A percentile compares a stretch with the other conserved stretches of the same genome.
Conservation (phyloP, 1,139 yeast genomes). For the Blastobotrys petasosporus region DNA sequence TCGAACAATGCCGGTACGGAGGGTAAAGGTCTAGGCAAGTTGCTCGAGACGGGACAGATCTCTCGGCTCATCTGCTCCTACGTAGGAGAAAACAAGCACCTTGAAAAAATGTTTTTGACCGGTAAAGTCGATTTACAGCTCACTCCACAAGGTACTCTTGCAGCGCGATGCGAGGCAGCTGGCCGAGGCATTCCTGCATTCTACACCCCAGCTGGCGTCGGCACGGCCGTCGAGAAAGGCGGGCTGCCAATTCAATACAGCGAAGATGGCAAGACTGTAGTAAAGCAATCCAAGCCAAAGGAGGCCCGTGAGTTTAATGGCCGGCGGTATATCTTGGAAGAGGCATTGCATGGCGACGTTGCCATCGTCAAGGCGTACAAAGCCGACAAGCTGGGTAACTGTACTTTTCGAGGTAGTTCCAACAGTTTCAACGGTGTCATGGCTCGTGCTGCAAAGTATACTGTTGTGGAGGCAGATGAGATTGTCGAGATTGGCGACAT, state of each 20-base stretch:
- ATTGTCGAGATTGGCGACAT: constrained; percentile 41
- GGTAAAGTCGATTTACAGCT: constrained; percentile 44
- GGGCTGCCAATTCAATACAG: constrained; percentile 41
- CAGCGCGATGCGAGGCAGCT: constrained; percentile 45
- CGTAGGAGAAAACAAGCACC: constrained; percentile 43
- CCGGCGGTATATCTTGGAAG: constrained; percentile 37
- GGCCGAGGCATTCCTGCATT: constrained; percentile 48
- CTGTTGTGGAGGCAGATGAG: constrained; percentile 42
- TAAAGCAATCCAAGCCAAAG: constrained; percentile 34
- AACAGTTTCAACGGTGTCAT: constrained; percentile 40
- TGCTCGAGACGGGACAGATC: constrained; percentile 42
- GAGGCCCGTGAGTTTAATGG: constrained; percentile 38
- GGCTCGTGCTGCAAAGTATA: constrained; percentile 39
- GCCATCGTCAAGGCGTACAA: constrained; percentile 40
- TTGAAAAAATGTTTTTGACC: constrained; percentile 38
- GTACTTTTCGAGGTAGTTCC: constrained; percentile 41
- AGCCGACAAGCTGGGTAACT: constrained; percentile 40
- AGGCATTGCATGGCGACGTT: constrained; percentile 40
- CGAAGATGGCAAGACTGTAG: constrained; percentile 34
- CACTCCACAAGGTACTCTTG: constrained; percentile 49
- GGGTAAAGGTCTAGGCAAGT: constrained; percentile 41
- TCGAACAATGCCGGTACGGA: constrained; percentile 51
- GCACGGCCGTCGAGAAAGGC: constrained; percentile 47
- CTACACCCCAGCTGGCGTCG: constrained; percentile 46
- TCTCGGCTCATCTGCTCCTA: constrained; percentile 43